Percentiles rank a stretch among this genome's conserved stretches.
phyloP scores from a whole-genome alignment of 306 rosid genomes.

The Trifolium repens region DNA sequence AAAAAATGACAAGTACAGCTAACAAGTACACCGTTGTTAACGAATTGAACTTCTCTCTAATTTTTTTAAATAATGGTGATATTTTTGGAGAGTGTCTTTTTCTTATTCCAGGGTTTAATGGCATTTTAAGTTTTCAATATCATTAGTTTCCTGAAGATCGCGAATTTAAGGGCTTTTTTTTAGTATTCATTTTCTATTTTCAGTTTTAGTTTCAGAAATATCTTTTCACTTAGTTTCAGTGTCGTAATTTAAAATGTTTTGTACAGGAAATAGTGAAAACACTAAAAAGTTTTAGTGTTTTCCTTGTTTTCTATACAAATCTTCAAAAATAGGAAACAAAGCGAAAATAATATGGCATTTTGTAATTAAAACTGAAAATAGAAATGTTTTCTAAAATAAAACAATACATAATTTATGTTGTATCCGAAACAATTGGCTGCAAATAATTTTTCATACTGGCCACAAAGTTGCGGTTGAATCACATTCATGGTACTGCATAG shows the following conservation, averaged over 20 bases:
- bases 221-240: background rate
- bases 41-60: background rate
- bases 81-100: conserved; percentile 25
- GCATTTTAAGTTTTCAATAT: conserved; percentile 21
- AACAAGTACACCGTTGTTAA: background rate
- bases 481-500: background rate
- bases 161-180: background rate
- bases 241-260: background rate
- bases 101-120: conserved; percentile 9
- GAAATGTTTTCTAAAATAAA: too few species aligned
- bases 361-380: too few species aligned
- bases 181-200: background rate
- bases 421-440: conserved; percentile 12
- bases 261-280: too few species aligned
- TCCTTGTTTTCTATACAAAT: too few species aligned
- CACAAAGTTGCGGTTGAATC: conserved; percentile 22
- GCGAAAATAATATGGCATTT: too few species aligned
- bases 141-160: background rate
- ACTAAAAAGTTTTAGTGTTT: too few species aligned
- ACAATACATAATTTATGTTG: background rate
- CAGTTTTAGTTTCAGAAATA: background rate
- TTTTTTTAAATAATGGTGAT: conserved; percentile 3
- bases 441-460: conserved; percentile 26
- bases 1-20: background rate
- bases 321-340: too few species aligned